Percentiles rank a stretch among this genome's conserved stretches.
Conservation (phyloP, 768 basidiomycete genomes). For the Chiua virens region DNA sequence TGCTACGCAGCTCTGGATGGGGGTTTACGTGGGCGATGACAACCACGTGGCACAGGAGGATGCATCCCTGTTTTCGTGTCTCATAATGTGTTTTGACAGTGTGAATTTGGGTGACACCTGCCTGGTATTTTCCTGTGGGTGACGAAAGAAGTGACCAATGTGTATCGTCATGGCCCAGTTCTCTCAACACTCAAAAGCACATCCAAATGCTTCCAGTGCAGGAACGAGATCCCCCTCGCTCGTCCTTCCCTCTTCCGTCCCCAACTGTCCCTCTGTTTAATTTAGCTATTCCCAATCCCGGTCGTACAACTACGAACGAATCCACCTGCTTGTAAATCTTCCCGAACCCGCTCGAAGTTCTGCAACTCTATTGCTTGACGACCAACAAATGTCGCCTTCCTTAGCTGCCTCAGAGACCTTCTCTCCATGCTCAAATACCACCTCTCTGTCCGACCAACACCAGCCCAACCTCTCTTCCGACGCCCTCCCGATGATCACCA, state of each 20-base stretch:
- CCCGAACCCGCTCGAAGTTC: slow-evolving; percentile 10
- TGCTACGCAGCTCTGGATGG: too few relatives aligned
- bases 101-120: slow-evolving; percentile 27
- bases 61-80: slow-evolving; percentile 10
- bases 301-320: neutral
- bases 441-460: neutral
- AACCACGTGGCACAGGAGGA: slow-evolving; percentile 27
- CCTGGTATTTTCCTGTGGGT: slow-evolving; percentile 25
- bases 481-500: slow-evolving; percentile 21
- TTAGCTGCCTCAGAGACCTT: slow-evolving; percentile 10
- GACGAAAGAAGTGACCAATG: slow-evolving; percentile 27
- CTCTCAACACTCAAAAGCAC: slow-evolving; percentile 23
- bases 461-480: slow-evolving; percentile 1
- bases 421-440: slow-evolving; percentile 29
- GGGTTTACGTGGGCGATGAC: too few relatives aligned
- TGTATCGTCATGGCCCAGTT: slow-evolving; percentile 20
- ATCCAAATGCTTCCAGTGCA: neutral
- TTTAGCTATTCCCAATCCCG: slow-evolving; percentile 17
- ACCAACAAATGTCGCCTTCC: slow-evolving; percentile 36
- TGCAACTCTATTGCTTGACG: slow-evolving; percentile 29
- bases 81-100: slow-evolving; percentile 27
- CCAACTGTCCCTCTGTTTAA: slow-evolving; percentile 11
- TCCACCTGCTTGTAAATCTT: slow-evolving; percentile 29
- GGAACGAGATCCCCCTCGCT: slow-evolving; percentile 10
- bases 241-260: slow-evolving; percentile 14